Conservation (phyloP, 306 rosid genomes). For the Senna tora region DNA sequence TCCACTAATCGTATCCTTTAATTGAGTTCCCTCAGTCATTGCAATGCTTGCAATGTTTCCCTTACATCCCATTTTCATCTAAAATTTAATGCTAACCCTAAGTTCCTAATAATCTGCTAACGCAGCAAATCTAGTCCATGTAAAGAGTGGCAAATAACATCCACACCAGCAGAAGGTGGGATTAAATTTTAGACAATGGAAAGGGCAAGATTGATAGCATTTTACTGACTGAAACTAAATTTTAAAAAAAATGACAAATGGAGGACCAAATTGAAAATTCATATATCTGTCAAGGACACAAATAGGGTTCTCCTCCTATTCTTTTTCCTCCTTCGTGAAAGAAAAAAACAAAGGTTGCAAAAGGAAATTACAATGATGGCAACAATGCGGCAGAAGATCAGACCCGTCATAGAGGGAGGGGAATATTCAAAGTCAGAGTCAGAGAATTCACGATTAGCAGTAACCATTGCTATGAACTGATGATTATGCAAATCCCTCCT, state of each 20-base stretch:
- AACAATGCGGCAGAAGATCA: constrained; percentile 65
- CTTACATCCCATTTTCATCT: background rate
- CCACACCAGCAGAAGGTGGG: background rate
- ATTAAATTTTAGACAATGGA: too few relatives aligned
- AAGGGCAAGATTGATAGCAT: background rate
- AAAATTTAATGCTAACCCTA: background rate
- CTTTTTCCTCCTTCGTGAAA: background rate
- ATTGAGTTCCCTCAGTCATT: background rate
- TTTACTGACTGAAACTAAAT: background rate
- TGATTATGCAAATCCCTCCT: constrained; percentile 61
- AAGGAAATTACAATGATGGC: constrained; percentile 62
- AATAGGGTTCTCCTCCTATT: background rate
- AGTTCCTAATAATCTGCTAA: too few relatives aligned
- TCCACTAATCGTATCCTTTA: background rate
- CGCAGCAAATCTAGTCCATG: background rate
- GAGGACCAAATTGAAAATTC: background rate
- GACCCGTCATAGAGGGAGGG: constrained; percentile 53
- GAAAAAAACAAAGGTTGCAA: constrained; percentile 19
- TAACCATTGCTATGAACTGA: constrained; percentile 50
- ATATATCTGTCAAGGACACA: background rate
- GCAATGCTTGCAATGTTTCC: background rate
- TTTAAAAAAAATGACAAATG: background rate
- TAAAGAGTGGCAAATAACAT: background rate
- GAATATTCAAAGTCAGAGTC: constrained; percentile 55
- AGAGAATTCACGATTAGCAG: constrained; percentile 48